phyloP scores from a whole-genome alignment of 257 asterid species.

The Linaria vulgaris region DNA sequence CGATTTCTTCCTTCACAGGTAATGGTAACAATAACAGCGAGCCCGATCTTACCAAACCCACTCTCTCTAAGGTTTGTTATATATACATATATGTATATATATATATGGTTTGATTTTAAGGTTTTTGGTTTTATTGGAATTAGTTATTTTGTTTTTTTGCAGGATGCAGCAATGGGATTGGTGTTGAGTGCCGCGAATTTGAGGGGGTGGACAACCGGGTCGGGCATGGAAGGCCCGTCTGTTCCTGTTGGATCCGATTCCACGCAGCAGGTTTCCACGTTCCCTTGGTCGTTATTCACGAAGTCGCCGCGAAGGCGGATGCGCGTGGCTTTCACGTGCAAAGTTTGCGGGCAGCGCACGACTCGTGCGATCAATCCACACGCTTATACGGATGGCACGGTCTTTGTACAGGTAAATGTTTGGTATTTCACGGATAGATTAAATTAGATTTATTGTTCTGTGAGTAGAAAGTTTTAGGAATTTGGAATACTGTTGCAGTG shows the following conservation, averaged over 20 bases:
- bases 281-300: slow-evolving; percentile 97
- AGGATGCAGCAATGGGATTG: slow-evolving; percentile 96
- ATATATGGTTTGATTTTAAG: too few relatives aligned
- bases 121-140: too few relatives aligned
- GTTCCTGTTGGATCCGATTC: slow-evolving; percentile 57
- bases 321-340: slow-evolving; percentile 96
- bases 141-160: slow-evolving; percentile 13
- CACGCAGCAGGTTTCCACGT: slow-evolving; percentile 58
- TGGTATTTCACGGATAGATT: too few relatives aligned
- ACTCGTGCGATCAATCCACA: slow-evolving; percentile 98
- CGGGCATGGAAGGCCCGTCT: slow-evolving; percentile 91
- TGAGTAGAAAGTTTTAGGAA: too few relatives aligned
- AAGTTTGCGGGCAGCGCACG: slow-evolving; percentile 92
- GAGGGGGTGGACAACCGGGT: slow-evolving; percentile 95
- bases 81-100: too few relatives aligned
- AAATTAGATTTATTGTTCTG: background rate
- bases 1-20: slow-evolving; percentile 24
- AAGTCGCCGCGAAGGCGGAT: slow-evolving; percentile 91
- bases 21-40: slow-evolving; percentile 36
- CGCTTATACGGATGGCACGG: slow-evolving; percentile 94
- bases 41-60: slow-evolving; percentile 38
- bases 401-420: slow-evolving; percentile 77
- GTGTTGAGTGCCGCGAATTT: slow-evolving; percentile 78
- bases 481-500: background rate
- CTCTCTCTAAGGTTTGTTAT: slow-evolving; percentile 54